phyloP scores from a whole-genome alignment of 1,284 basidiomycete species.

The Trichosporon ovoides region DNA sequence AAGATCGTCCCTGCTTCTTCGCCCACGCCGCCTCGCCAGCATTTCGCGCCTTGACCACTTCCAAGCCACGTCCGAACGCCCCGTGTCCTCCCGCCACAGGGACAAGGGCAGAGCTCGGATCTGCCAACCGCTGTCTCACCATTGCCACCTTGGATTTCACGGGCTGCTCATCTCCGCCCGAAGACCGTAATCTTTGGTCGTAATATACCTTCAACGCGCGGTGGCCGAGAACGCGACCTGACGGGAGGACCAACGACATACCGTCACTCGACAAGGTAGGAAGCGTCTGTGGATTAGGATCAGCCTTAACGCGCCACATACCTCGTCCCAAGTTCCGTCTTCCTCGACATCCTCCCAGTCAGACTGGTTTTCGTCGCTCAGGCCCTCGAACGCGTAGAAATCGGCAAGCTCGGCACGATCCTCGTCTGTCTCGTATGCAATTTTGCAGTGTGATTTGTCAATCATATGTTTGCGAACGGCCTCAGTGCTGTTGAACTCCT shows the following conservation, averaged over 20 bases:
- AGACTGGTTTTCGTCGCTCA: slow-evolving; percentile 61
- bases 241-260: slow-evolving; percentile 89
- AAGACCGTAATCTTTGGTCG: slow-evolving; percentile 63
- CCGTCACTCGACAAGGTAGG: slow-evolving; percentile 51
- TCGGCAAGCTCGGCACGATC: slow-evolving; percentile 86
- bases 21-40: slow-evolving; percentile 90
- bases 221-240: slow-evolving; percentile 87
- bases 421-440: slow-evolving; percentile 76
- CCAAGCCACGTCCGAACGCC: slow-evolving; percentile 70
- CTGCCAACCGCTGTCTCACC: slow-evolving; percentile 66
- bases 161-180: slow-evolving; percentile 45
- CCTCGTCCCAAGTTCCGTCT: slow-evolving; percentile 29
- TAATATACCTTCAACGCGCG: slow-evolving; percentile 83
- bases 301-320: slow-evolving; percentile 27
- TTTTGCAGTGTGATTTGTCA: slow-evolving; percentile 93
- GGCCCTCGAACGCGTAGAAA: slow-evolving; percentile 84
- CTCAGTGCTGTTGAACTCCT: slow-evolving; percentile 71
- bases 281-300: neutral
- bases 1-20: slow-evolving; percentile 77
- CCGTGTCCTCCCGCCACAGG: slow-evolving; percentile 80
- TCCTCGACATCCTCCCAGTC: slow-evolving; percentile 48
- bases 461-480: slow-evolving; percentile 89
- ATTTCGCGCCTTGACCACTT: slow-evolving; percentile 86
- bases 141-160: slow-evolving; percentile 53
- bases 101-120: slow-evolving; percentile 75